Percentiles rank a stretch among this genome's conserved stretches.
phyloP scores from a whole-genome alignment of 129 eudicot species.

The Escallonia herrerae region DNA sequence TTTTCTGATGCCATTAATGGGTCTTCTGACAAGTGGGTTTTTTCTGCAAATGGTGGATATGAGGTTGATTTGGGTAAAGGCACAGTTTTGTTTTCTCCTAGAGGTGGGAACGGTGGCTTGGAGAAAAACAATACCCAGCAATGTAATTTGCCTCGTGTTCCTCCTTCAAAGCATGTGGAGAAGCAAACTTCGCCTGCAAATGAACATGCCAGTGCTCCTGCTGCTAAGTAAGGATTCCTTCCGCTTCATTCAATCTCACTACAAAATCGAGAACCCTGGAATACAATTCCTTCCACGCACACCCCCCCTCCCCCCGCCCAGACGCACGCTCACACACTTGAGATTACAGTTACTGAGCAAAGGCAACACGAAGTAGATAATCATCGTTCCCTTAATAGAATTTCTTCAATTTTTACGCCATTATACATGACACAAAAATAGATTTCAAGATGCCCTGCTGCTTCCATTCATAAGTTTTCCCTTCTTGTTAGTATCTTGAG shows the following conservation, averaged over 20 bases:
- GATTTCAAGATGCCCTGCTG: no score
- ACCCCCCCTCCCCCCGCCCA: no score
- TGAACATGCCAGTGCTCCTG: constrained; percentile 40
- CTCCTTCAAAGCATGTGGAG: constrained; percentile 32
- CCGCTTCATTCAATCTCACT: not conserved
- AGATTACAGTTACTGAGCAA: no score
- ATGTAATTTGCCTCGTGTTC: constrained; percentile 7
- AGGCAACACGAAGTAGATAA: no score
- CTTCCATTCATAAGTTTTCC: no score
- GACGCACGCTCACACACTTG: no score
- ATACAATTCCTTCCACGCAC: no score
- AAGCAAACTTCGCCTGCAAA: constrained; percentile 30
- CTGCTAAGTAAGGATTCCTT: constrained; percentile 57
- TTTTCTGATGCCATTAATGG: constrained; percentile 65
- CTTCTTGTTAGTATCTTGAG: no score
- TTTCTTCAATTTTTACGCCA: no score
- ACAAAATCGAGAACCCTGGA: no score
- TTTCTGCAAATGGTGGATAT: constrained; percentile 42
- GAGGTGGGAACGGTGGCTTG: constrained; percentile 24
- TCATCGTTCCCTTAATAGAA: no score
- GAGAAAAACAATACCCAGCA: constrained; percentile 23
- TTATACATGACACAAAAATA: no score
- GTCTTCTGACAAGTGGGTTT: constrained; percentile 53
- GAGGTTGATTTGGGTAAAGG: constrained; percentile 38
- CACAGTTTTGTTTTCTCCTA: constrained; percentile 35